Base-by-base conservation (phyloP, 2,329 filamentous ascomycete genomes). In the Microsporum canis region DNA sequence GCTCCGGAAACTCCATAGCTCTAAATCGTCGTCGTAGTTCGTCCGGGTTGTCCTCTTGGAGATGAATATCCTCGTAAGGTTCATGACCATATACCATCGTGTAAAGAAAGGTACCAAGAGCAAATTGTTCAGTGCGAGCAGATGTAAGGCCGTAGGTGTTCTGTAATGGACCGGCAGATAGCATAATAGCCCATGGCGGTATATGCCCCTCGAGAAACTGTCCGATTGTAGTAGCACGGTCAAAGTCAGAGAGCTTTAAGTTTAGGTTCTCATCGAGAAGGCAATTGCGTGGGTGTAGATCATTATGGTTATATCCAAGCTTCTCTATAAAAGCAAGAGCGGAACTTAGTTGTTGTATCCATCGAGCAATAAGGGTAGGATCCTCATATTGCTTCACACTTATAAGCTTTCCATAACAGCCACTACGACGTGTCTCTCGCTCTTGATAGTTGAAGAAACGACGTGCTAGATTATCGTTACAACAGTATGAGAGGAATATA, bases 41-140 rank as follows among this genome's bases (percentile, higher is more conserved):
- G 27, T n/a, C 36, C 3, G 38, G 45, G 17, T 39, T 49, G 5
- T 29, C 49, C 23, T 61, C 29, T 59, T 27, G 36, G 33, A 38
- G 34, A 34, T 63, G 29, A 23, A 57, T 59, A 12, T 63, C 62
- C 33, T 63, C 61, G 56, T 59, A 59, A 29, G 60, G 60, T 62
- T 66, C 49, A 47, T 66, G 58, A 23, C 64, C 63, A 49, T 68
- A 68, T 60, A 65, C 61, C 62, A 67, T 65, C 8, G 64, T 65
- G 62, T 66, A 68, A 17, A 66, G 63, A 56, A 66, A 57, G 45
- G 65, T 60, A 7, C 63, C 59, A 33, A 67, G 43, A 0, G 65
- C 61, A 60, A 66, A 66, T 43, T 67, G 62, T 59, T 68, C 60
- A 57, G 66, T 68, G 58, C 64, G 65, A 2, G 65, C 62, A 33